Percentiles rank a stretch among this genome's conserved stretches.
These are phyloP conservation scores for Aspergillus steynii DNA, from an alignment of 495 filamentous ascomycete genomes.

Conservation along the genomic window DNA sequence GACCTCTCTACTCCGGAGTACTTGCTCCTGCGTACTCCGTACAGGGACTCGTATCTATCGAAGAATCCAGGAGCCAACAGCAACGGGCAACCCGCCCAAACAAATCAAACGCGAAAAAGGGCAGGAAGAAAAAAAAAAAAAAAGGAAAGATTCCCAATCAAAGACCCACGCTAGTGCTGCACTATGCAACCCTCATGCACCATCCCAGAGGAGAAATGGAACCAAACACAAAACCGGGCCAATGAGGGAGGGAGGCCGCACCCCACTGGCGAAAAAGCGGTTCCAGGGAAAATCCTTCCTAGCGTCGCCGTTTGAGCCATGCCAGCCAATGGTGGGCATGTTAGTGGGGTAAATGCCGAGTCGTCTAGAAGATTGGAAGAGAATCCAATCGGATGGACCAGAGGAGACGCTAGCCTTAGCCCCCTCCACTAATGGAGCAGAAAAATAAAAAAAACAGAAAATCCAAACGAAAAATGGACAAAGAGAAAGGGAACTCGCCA, in stretches of 20 bases:
- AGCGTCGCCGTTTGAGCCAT: conserved; percentile 38
- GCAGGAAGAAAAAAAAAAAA: conserved; percentile 8
- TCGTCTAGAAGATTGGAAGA: conserved; percentile 20
- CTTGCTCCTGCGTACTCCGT: neutral
- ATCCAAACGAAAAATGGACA: conserved; percentile 10
- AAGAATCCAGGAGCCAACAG: neutral
- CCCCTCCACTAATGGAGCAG: neutral
- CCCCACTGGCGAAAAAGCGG: conserved; percentile 24
- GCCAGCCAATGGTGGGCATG: conserved; percentile 15
- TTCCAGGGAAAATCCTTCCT: conserved; percentile 36
- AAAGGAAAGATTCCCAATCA: conserved; percentile 11
- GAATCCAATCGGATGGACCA: conserved; percentile 22
- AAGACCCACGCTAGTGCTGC: conserved; percentile 6
- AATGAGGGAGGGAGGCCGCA: conserved; percentile 16
- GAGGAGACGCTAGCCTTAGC: conserved; percentile 9
- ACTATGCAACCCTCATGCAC: conserved; percentile 10
- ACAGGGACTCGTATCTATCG: neutral
- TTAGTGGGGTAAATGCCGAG: conserved; percentile 20
- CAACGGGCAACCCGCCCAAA: neutral
- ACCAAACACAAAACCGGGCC: conserved; percentile 14
- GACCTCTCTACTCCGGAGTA: neutral
- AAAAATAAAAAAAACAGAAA: conserved; percentile 2
- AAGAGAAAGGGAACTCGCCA: conserved; percentile 1
- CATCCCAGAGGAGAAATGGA: conserved; percentile 11
- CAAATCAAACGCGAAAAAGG: conserved; percentile 8